These are phyloP conservation scores for Arthroderma sp. DNA, from an alignment of 2,329 filamentous ascomycete species.

Conservation along the genomic window DNA sequence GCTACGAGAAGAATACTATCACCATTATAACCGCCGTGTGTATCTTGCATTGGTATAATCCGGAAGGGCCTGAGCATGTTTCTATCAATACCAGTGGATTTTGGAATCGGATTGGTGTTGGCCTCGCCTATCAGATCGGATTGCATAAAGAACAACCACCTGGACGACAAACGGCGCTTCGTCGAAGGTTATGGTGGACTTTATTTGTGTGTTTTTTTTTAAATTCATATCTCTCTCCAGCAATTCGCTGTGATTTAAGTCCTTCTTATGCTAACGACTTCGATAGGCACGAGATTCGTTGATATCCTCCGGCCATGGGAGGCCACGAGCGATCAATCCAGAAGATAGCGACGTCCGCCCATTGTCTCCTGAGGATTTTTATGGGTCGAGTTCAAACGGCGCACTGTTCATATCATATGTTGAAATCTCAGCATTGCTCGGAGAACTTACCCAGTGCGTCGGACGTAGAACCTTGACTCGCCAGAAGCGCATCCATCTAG, in stretches of 20 bases:
- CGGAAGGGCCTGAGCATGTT: slow-evolving; percentile 22
- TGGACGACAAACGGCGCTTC: slow-evolving; percentile 22
- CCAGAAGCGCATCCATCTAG: slow-evolving; percentile 14
- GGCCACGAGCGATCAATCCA: slow-evolving; percentile 27
- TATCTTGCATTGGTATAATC: slow-evolving; percentile 24
- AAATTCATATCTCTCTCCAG: not conserved
- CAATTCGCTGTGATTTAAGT: not conserved
- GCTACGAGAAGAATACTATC: slow-evolving; percentile 21
- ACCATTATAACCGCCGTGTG: slow-evolving; percentile 20
- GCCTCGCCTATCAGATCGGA: slow-evolving; percentile 32
- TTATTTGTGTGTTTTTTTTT: slow-evolving; percentile 21
- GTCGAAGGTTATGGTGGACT: slow-evolving; percentile 33
- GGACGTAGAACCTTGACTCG: slow-evolving; percentile 17
- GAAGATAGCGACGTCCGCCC: slow-evolving; percentile 27
- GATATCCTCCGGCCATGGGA: slow-evolving; percentile 31
- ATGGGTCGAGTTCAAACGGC: slow-evolving; percentile 16
- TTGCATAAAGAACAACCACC: slow-evolving; percentile 30
- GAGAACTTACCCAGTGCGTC: slow-evolving; percentile 17
- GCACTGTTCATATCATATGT: slow-evolving; percentile 29
- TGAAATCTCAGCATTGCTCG: slow-evolving; percentile 27
- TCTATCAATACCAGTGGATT: slow-evolving; percentile 34
- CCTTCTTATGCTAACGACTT: not conserved
- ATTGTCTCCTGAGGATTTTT: slow-evolving; percentile 25
- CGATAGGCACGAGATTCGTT: slow-evolving; percentile 25
- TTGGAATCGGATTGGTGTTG: slow-evolving; percentile 31